Conservation (phyloP, 805 yeast genomes). For the Candida peoriensis region DNA sequence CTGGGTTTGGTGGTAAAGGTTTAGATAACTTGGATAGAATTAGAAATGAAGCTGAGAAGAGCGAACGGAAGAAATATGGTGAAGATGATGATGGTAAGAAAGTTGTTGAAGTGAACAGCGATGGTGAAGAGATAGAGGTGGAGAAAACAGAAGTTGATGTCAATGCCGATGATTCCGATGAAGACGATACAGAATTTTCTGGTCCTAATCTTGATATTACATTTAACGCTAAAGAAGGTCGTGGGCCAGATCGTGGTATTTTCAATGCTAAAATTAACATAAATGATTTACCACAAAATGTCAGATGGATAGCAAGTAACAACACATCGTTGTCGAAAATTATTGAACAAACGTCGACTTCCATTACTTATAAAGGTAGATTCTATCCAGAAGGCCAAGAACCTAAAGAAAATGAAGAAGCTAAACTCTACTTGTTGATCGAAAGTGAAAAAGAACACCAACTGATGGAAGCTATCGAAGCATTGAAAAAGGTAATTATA, state of each 20-base stretch:
- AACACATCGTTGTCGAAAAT: slow-evolving; percentile 58
- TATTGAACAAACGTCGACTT: slow-evolving; percentile 65
- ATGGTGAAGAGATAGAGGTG: slow-evolving; percentile 15
- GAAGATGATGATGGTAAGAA: slow-evolving; percentile 29
- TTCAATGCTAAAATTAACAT: slow-evolving; percentile 69
- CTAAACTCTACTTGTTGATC: slow-evolving; percentile 69
- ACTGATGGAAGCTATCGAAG: slow-evolving; percentile 53
- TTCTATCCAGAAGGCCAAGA: slow-evolving; percentile 59
- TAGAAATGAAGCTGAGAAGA: slow-evolving; percentile 44
- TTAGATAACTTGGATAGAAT: slow-evolving; percentile 67
- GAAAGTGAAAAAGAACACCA: slow-evolving; percentile 65
- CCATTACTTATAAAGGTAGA: slow-evolving; percentile 79
- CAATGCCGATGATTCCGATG: slow-evolving; percentile 24
- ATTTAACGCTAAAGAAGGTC: slow-evolving; percentile 47
- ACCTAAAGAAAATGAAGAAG: slow-evolving; percentile 55
- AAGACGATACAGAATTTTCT: slow-evolving; percentile 13
- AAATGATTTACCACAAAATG: slow-evolving; percentile 80
- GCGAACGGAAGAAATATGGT: slow-evolving; percentile 47
- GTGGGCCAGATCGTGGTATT: slow-evolving; percentile 48
- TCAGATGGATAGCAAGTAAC: slow-evolving; percentile 73
- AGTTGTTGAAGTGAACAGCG: slow-evolving; percentile 9
- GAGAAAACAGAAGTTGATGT: slow-evolving; percentile 15
- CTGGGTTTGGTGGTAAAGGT: slow-evolving; percentile 94
- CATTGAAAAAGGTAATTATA: slow-evolving; percentile 49
- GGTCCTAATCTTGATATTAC: slow-evolving; percentile 34